Base-by-base conservation (phyloP, 1,284 basidiomycete genomes). In the Puccinia triticina region DNA sequence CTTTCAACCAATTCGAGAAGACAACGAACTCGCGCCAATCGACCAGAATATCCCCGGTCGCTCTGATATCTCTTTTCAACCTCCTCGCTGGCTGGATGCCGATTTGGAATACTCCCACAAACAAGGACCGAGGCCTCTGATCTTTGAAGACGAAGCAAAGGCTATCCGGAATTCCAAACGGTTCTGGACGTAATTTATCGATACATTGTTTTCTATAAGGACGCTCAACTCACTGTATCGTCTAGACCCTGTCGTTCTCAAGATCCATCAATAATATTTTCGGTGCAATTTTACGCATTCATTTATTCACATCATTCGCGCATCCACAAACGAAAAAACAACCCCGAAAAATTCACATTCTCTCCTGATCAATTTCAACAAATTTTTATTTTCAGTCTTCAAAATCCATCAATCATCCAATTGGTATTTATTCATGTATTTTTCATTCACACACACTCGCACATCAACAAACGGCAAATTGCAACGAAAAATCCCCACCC, bases 111-210 rank as follows among this genome's bases (percentile, higher is more conserved):
- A 26, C 23, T 14, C 26, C 16, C 5, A 32, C 11, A 74, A 37
- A 11, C 14, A 34, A 7, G 72, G 72, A 26, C 72, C 72, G 3
- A 53, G 72, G 34, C 72, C 72, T 40, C 40, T 74, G 21, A 74
- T 74, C 53, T 74, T 74, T 57, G 72, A 74, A 40, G 72, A 74
- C 50, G 72, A 74, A 40, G 72, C 72, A 4, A 74, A 74, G 34
- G 72, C 72, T 23, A 74, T 74, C 50, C n/a, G 72, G 16, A 74
- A 57, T 34, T 74, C 72, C 29, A 53, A 40, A 57, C 5, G 72
- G 16, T 46, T 74, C 21, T 74, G 72, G 72, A 11, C 50, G 26
- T 55, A 50, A 74, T 21, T 29, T 3, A 40, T 29, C 14, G 4
- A 3, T n/a, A 21, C 69, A n/a, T 21, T 8, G 10, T 32, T 43